phyloP scores from a whole-genome alignment of 2,329 filamentous ascomycete species.

The Cercospora citrullina region DNA sequence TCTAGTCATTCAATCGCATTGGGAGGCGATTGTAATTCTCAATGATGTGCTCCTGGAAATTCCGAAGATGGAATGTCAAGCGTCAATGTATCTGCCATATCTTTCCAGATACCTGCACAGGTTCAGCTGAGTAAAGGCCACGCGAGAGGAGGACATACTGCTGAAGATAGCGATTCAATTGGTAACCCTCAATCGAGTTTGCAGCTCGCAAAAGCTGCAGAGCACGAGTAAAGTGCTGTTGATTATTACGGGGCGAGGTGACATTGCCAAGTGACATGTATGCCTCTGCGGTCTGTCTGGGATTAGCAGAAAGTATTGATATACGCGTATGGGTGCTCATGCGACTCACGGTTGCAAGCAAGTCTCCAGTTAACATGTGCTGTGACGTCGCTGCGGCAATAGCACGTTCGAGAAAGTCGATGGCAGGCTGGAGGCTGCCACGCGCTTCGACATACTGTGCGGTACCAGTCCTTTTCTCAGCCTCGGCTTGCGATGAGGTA shows the following conservation, averaged over 20 bases:
- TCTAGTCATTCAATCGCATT: neutral
- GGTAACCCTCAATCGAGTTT: slow-evolving; percentile 45
- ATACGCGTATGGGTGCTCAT: neutral
- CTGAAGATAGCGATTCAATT: slow-evolving; percentile 48
- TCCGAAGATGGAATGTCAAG: neutral
- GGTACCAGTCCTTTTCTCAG: slow-evolving; percentile 41
- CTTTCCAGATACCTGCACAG: slow-evolving; percentile 44
- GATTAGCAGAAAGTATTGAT: neutral
- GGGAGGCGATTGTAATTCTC: neutral
- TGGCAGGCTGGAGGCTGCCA: slow-evolving; percentile 52
- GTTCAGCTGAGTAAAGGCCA: slow-evolving; percentile 7
- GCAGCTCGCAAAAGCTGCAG: slow-evolving; percentile 50
- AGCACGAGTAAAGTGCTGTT: slow-evolving; percentile 49
- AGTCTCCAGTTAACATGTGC: slow-evolving; percentile 42
- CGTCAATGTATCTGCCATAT: slow-evolving; percentile 3
- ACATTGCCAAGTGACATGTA: slow-evolving; percentile 56
- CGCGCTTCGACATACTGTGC: slow-evolving; percentile 55
- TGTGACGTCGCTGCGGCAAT: slow-evolving; percentile 47
- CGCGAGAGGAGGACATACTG: slow-evolving; percentile 40
- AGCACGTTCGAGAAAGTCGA: slow-evolving; percentile 53
- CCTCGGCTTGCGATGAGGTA: slow-evolving; percentile 37
- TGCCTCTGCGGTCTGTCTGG: slow-evolving; percentile 51
- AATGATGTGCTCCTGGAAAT: neutral
- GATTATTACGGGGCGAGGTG: slow-evolving; percentile 47
- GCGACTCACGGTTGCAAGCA: slow-evolving; percentile 48